Conservation (phyloP, 345 rosid species). For the Lumnitzera littorea region DNA sequence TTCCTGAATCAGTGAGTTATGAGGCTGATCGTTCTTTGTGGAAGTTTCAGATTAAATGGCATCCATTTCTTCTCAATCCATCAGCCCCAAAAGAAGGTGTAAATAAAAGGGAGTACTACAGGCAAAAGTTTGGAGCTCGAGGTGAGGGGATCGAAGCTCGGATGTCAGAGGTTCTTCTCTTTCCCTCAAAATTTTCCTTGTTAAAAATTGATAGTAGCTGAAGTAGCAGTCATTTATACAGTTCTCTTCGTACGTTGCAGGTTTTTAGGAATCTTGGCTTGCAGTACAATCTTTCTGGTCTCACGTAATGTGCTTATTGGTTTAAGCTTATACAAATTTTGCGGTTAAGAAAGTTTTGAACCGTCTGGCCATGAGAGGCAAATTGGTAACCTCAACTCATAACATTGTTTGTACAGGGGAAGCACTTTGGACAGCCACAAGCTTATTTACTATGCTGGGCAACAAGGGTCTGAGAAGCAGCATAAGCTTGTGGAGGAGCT, state of each 20-base stretch:
- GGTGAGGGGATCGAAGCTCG: constrained; percentile 37
- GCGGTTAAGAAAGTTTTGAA: not conserved
- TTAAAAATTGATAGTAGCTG: not conserved
- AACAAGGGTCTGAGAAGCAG: constrained; percentile 58
- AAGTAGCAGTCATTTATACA: not conserved
- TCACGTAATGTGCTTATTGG: constrained; percentile 51
- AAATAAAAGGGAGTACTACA: constrained; percentile 51
- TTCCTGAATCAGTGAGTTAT: too few relatives aligned
- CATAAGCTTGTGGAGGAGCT: constrained; percentile 75
- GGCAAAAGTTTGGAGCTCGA: constrained; percentile 56
- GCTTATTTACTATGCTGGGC: constrained; percentile 64
- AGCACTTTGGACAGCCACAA: constrained; percentile 82
- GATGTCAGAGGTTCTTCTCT: constrained; percentile 53
- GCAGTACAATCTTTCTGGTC: constrained; percentile 73
- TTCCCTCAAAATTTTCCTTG: constrained; percentile 1
- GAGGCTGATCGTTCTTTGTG: constrained; percentile 3
- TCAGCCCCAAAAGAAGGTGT: constrained; percentile 92
- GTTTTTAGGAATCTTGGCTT: constrained; percentile 57
- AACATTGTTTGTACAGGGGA: constrained; percentile 41
- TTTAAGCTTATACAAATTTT: not conserved
- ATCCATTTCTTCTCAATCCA: constrained; percentile 71
- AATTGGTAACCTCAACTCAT: constrained; percentile 1
- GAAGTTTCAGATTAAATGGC: constrained; percentile 68
- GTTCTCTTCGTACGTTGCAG: constrained; percentile 29
- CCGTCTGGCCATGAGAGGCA: not conserved